These are phyloP conservation scores for Acanthamoeba triangularis DNA, from an alignment of 208 protist species.

Conservation along the genomic window DNA sequence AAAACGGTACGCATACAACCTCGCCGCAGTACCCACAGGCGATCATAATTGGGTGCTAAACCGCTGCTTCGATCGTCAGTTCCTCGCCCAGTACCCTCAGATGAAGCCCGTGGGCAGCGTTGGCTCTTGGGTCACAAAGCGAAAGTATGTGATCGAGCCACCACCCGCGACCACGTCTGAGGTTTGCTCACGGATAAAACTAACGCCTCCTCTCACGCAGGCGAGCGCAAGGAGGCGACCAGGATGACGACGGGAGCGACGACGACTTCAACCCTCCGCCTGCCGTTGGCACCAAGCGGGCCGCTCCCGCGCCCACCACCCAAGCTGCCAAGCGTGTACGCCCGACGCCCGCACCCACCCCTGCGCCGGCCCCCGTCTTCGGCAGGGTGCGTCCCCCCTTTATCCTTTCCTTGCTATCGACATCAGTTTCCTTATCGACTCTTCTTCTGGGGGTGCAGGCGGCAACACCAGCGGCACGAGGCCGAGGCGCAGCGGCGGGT, in stretches of 20 bases:
- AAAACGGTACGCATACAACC: not conserved
- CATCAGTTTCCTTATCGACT: too few relatives aligned
- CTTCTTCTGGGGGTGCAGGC: not conserved
- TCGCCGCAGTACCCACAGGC: too few relatives aligned
- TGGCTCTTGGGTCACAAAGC: conserved; percentile 17
- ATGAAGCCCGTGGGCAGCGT: conserved; percentile 5
- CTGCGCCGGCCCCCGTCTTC: not conserved
- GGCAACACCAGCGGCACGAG: not conserved
- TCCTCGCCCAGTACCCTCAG: conserved; percentile 13
- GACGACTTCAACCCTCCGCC: not conserved
- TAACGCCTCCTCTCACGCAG: not conserved
- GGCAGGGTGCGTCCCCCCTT: not conserved
- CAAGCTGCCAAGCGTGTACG: not conserved
- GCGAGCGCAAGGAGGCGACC: not conserved
- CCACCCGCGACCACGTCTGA: too few relatives aligned
- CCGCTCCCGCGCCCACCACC: not conserved
- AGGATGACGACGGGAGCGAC: conserved; percentile 23
- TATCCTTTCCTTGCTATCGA: not conserved
- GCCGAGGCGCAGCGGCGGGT: not conserved
- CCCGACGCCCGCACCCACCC: not conserved
- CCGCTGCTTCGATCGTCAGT: not conserved
- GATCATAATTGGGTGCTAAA: too few relatives aligned
- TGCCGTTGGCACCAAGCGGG: not conserved
- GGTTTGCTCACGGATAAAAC: not conserved
- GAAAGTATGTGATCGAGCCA: not conserved